Percentiles rank a stretch among this genome's conserved stretches.
These are phyloP conservation scores for Ilyonectria destructans DNA, from an alignment of 2,329 filamentous ascomycete genomes.

Conservation along the genomic window DNA sequence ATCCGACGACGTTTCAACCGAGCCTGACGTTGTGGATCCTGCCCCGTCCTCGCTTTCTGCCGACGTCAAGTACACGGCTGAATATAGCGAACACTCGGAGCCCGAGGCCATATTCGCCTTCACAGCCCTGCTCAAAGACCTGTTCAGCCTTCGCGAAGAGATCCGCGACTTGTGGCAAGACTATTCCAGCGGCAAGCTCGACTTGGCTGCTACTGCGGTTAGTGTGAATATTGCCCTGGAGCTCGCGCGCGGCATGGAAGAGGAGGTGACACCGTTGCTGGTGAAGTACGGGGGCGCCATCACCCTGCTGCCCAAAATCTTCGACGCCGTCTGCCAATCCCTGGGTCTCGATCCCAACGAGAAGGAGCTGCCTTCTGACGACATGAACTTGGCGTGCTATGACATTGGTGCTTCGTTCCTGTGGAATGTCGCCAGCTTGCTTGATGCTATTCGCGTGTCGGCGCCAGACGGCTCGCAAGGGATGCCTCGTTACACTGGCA, in stretches of 20 bases:
- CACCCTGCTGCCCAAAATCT: background rate
- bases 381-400: background rate
- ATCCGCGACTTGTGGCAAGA: background rate
- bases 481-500: background rate
- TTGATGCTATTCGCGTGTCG: background rate
- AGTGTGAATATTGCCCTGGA: conserved; percentile 5
- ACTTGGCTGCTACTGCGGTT: conserved; percentile 10
- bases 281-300: background rate
- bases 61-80: conserved; percentile 3
- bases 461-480: background rate
- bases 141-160: conserved; percentile 8
- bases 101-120: conserved; percentile 7
- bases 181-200: background rate
- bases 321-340: background rate
- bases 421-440: background rate
- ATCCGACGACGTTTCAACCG: conserved; percentile 2
- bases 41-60: background rate
- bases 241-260: conserved; percentile 13
- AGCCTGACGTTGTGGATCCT: background rate
- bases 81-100: background rate
- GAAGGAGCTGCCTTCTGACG: background rate
- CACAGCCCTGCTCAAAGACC: conserved; percentile 12
- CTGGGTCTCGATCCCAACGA: background rate
- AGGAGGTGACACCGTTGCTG: conserved; percentile 10
- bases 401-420: background rate